Evolutionary conservation across 2,329 filamentous ascomycete species (phyloP).

Genomic region (Penicillium sp.): DNA sequence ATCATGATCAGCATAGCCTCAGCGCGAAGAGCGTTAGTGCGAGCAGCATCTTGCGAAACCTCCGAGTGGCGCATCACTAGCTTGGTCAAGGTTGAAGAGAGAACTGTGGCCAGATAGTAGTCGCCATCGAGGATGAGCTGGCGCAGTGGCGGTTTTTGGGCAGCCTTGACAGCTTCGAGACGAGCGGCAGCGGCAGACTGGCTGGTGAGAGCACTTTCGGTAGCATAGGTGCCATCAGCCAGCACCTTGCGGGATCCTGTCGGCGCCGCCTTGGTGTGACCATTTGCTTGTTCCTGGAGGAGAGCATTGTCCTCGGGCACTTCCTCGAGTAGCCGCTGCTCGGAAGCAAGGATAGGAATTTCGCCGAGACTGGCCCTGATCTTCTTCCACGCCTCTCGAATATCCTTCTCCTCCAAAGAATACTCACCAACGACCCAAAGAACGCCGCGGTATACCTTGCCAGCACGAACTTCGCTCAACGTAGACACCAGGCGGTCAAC

Average conservation of each 20-base stretch:
- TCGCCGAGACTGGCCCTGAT: conserved; percentile 91
- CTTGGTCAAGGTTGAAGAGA: conserved; percentile 95
- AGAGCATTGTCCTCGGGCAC: conserved; percentile 64
- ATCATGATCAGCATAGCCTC: conserved; percentile 99
- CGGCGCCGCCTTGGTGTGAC: conserved; percentile 70
- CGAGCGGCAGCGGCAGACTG: conserved; percentile 83
- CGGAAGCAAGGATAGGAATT: conserved; percentile 91
- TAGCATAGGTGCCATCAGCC: conserved; percentile 95
- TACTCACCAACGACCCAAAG: conserved; percentile 98
- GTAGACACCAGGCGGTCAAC: conserved; percentile 84
- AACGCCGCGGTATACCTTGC: conserved; percentile 94
- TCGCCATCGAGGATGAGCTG: conserved; percentile 95
- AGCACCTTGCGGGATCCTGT: conserved; percentile 85
- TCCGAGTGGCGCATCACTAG: conserved; percentile 96
- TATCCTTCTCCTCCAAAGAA: conserved; percentile 86
- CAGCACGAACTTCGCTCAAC: conserved; percentile 84
- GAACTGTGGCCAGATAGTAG: conserved; percentile 89
- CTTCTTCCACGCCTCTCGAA: conserved; percentile 92
- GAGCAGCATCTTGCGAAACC: conserved; percentile 75
- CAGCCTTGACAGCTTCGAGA: conserved; percentile 92
- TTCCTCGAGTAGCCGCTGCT: conserved; percentile 85
- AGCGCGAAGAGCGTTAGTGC: conserved; percentile 88
- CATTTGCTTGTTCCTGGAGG: conserved; percentile 66
- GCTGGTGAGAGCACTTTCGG: conserved; percentile 91
- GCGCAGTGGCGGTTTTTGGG: conserved; percentile 88